A percentile compares a stretch with the other conserved stretches of the same genome.
phyloP scores from a whole-genome alignment of 768 basidiomycete genomes.

The Thelephora ganbajun region DNA sequence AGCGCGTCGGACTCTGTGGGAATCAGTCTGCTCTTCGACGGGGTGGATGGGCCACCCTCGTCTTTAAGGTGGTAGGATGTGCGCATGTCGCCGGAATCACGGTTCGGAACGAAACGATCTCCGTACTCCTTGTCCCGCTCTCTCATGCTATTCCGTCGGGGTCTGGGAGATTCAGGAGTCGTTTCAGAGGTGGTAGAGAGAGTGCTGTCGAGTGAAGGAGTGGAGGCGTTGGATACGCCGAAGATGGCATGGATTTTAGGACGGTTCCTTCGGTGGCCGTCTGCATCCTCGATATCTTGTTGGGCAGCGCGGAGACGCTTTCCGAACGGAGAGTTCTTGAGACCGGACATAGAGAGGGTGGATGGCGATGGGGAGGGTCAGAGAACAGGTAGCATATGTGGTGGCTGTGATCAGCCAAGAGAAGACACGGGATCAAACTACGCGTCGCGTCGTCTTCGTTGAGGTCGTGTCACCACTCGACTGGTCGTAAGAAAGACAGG shows the following conservation, averaged over 20 bases:
- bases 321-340: constrained; percentile 78
- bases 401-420: neutral
- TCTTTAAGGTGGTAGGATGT: constrained; percentile 50
- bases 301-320: constrained; percentile 69
- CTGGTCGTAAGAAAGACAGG: no score
- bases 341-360: constrained; percentile 66
- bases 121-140: constrained; percentile 21
- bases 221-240: constrained; percentile 30
- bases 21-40: constrained; percentile 26
- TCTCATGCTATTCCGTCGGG: constrained; percentile 14
- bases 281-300: constrained; percentile 39
- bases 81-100: constrained; percentile 45
- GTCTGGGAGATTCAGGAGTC: constrained; percentile 24
- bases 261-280: constrained; percentile 34
- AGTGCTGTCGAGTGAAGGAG: constrained; percentile 41
- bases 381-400: neutral
- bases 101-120: constrained; percentile 50
- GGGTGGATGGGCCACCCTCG: constrained; percentile 24
- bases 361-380: constrained; percentile 1
- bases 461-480: neutral
- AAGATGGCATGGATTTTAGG: constrained; percentile 42
- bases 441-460: no score
- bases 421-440: no score
- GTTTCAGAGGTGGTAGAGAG: constrained; percentile 41
- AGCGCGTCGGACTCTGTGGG: constrained; percentile 30